Evolutionary conservation across 1,284 basidiomycete species (phyloP), one percentile per base, ranked within the genome.

Genomic region (Ceratobasidium sp.): DNA sequence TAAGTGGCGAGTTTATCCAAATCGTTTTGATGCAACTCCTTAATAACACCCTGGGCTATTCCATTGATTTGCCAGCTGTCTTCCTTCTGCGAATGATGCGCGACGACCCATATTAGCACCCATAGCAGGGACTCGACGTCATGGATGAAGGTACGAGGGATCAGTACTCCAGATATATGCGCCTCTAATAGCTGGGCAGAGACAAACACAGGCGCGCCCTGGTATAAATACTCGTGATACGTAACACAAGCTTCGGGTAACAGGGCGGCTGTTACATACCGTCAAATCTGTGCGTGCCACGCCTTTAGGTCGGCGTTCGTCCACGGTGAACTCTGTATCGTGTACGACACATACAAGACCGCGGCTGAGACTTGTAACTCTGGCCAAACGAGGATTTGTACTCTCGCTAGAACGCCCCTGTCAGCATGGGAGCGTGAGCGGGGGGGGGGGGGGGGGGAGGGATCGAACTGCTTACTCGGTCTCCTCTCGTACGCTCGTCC

Each of bases 301-400:
- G 5, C 23, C 28, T 23, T 61, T 15, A 5, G 39, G 13, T 33
- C 60, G 7, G 10, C 33, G 10, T 20, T 61, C 60, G 28, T 61
- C 20, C 5, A 61, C 60, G 9, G 60, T 61, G 20, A 61, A 61
- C 28, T 61, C 60, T 7, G 60, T 61, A 33, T 61, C 60, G 20
- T 61, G 60, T 7, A 61, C 60, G 60, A 61, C 60, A 28, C 60
- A 61, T 12, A 33, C 26, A 33, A 28, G 60, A 15, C 60, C 60
- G 15, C 60, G 60, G 10, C 20, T 23, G 13, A 61, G 7, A 4
- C 13, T 28, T 40, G 28, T 20, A 61, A 33, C 60, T 28, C 60
- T 28, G 10, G 28, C 33, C 10, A 26, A 20, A 23, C 60, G 60
- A 61, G 60, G 28, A 20, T 28, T 33, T 61, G 39, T 20, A 28